Base-by-base conservation (phyloP, 768 basidiomycete species). In the Rhizopogon salebrosus region DNA sequence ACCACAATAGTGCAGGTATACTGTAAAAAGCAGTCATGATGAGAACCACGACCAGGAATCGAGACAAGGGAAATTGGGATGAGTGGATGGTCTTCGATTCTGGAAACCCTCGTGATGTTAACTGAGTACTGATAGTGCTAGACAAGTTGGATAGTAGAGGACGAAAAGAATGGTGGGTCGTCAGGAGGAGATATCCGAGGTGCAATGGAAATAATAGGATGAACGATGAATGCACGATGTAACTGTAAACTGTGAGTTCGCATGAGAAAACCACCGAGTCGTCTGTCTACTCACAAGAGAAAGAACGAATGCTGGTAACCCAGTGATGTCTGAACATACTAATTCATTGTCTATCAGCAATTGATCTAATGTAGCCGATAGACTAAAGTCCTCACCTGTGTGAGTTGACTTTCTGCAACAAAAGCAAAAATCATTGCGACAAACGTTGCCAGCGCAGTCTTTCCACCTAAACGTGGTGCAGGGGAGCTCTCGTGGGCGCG, bases 291-390 rank as follows among this genome's bases (percentile, higher is more conserved):
- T 56, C 61, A 91, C 91, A 94, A 91, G 56, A 92, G 74, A 62
- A 98, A 87, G 76, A 84, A 95, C 0, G 95, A 91, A 54, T 97
- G 90, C 49, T 84, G 77, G 71, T 89, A 99, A 31, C 75, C 81
- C 27, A 92, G 71, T 1, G 76, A 78, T 1, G 82, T 82, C 67
- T 93, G 89, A 13, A 95, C 82, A 70, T 92, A 86, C 90, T 93
- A 56, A 39, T 51, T 41, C 52, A 34, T 13, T 13, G 36, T 48
- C 6, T 41, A 29, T 62, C 26, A 62, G 49, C 36, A 29, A 14
- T 41, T 16, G 24, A 24, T 23, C 24, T n/a, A 20, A 27, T n/a
- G 43, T 20, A 16, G n/a, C 42, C 8, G 31, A 34, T 24, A 24
- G 41, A 23, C 22, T 42, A 10, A n/a, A 37, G 4, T 36, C 59